Base-by-base conservation (phyloP, 108 stramenopile genomes). In the Chaetoceros tenuissimus region DNA sequence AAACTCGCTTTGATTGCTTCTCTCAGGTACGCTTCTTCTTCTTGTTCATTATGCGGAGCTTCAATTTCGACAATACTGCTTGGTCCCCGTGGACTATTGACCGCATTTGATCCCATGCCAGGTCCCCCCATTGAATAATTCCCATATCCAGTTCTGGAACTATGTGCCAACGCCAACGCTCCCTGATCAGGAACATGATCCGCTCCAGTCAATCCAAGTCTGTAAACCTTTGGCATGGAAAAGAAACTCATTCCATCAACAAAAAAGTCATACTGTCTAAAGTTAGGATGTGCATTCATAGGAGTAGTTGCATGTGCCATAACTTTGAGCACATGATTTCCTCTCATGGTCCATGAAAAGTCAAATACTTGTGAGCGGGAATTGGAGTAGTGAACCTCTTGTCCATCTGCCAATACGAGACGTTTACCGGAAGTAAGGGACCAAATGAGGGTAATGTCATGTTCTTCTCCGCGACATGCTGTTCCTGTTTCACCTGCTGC, bases 221-320 rank as follows among this genome's bases (percentile, higher is more conserved):
- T 74, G 60, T 80, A 94, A 16, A 94, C 87, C 63, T 94, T 90
- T 28, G 92, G 92, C 57, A 94, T 84, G 43, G 71, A 72, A 59
- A 90, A 90, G 64, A 89, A 94, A 51, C 70, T 74, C 62, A 85
- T 75, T 0, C 92, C 92, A 67, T 94, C 92, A 31, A 94, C 80
- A 69, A 83, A 84, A 59, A 94, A 84, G 70, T 94, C 92, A 63
- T 94, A 94, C 68, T 94, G 92, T 21, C 92, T 71, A 67, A 87
- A 92, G 10, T 86, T 86, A 29, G 90, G 86, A 24, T 68, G 73
- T 21, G 79, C 74, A 17, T 65, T 70, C 63, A 92, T 72, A 51
- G 90, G 90, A 28, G 89, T 81, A 44, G 85, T 73, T 3, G 84
- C 86, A 68, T 92, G 85, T n/a, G 84, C 83, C 20, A 84, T 63